Evolutionary conservation across 2,329 filamentous ascomycete species (phyloP).

Genomic region (Fusarium chaquense): DNA sequence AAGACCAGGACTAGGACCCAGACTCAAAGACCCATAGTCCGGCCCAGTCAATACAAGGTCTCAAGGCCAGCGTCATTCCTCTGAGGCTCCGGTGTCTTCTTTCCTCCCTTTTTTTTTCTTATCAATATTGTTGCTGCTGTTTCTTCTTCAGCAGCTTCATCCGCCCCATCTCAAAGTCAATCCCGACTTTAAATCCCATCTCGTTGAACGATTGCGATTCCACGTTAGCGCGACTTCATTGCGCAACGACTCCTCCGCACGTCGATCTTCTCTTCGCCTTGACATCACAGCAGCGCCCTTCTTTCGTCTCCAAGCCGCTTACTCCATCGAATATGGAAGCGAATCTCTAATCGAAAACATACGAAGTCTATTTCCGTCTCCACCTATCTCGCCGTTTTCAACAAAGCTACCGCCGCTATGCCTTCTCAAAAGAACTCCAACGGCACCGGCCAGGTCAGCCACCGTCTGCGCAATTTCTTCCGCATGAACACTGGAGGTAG

Average conservation of each 20-base stretch:
- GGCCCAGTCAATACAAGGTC: constrained; percentile 38
- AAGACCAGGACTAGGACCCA: constrained; percentile 40
- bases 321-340: constrained; percentile 55
- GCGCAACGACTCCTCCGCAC: constrained; percentile 25
- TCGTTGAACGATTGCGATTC: constrained; percentile 3
- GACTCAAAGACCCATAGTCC: constrained; percentile 42
- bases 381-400: constrained; percentile 24
- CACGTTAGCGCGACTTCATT: constrained; percentile 28
- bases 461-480: constrained; percentile 78
- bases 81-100: constrained; percentile 26
- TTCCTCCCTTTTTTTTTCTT: constrained; percentile 24
- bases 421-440: constrained; percentile 66
- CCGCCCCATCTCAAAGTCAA: constrained; percentile 10
- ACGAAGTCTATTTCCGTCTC: constrained; percentile 31
- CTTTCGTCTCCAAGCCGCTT: constrained; percentile 15
- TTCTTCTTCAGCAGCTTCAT: constrained; percentile 14
- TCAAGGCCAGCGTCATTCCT: constrained; percentile 41
- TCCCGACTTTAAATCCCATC: constrained; percentile 20
- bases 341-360: constrained; percentile 50
- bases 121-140: constrained; percentile 15
- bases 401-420: constrained; percentile 53
- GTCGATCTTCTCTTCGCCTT: constrained; percentile 32
- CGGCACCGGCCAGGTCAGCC: constrained; percentile 70
- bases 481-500: constrained; percentile 68
- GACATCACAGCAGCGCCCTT: constrained; percentile 19